Percentiles rank a stretch among this genome's conserved stretches.
Conservation (phyloP, 306 rosid genomes). For the Citrullus colocynthis region DNA sequence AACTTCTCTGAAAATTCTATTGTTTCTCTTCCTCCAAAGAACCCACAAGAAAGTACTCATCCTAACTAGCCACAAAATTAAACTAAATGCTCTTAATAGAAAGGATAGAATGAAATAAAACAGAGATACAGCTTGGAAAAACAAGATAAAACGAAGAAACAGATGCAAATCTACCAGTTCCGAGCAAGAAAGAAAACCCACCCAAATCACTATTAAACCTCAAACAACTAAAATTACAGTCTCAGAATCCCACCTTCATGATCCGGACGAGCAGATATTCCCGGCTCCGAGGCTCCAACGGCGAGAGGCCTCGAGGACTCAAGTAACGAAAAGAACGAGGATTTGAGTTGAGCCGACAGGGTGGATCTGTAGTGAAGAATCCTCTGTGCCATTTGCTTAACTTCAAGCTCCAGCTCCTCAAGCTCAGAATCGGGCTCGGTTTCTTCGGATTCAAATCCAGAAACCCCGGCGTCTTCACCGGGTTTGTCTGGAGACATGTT, state of each 20-base stretch:
- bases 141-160: too few species aligned
- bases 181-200: not conserved
- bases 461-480: constrained; percentile 14
- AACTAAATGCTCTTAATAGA: not conserved
- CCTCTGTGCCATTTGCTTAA: constrained; percentile 45
- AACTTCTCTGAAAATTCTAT: too few species aligned
- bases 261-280: constrained; percentile 11
- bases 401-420: constrained; percentile 42
- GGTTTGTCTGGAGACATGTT: constrained; percentile 20
- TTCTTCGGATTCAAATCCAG: constrained; percentile 14
- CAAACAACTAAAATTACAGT: not conserved
- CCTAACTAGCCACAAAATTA: too few species aligned
- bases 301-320: constrained; percentile 38
- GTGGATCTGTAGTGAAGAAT: constrained; percentile 42
- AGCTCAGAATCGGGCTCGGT: constrained; percentile 17
- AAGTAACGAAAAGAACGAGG: constrained; percentile 34
- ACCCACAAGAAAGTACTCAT: too few species aligned
- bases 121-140: not conserved
- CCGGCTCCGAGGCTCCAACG: constrained; percentile 13
- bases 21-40: too few species aligned
- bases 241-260: constrained; percentile 8
- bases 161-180: not conserved
- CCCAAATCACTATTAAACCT: not conserved
- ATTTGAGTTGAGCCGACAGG: constrained; percentile 52
- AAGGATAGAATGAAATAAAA: not conserved